These are phyloP conservation scores for Dactylellina parvicollis DNA, from an alignment of 2,329 filamentous ascomycete species.

Conservation along the genomic window DNA sequence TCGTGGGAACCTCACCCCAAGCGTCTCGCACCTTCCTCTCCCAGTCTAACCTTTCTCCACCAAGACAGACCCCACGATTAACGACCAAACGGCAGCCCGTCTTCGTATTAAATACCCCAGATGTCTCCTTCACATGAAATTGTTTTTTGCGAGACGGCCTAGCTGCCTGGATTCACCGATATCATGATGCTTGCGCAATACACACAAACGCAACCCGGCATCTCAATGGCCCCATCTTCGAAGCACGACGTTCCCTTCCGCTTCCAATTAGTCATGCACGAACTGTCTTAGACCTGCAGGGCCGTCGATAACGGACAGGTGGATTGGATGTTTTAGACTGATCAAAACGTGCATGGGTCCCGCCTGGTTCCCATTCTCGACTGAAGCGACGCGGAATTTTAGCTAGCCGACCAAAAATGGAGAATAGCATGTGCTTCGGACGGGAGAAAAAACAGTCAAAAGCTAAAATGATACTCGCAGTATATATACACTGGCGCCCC, in stretches of 20 bases:
- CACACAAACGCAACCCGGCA: slow-evolving; percentile 12
- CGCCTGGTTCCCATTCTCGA: neutral
- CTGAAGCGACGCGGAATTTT: slow-evolving; percentile 47
- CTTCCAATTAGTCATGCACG: neutral
- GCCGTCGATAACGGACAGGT: slow-evolving; percentile 12
- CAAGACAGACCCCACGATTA: slow-evolving; percentile 15
- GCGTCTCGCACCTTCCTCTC: slow-evolving; percentile 42
- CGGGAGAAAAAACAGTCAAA: neutral
- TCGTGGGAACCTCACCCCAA: neutral
- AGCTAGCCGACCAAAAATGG: slow-evolving; percentile 23
- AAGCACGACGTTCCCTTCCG: too few species aligned
- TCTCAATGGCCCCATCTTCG: too few species aligned
- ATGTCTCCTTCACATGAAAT: slow-evolving; percentile 40
- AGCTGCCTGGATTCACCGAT: neutral
- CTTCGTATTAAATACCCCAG: slow-evolving; percentile 19
- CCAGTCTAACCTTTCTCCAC: slow-evolving; percentile 29
- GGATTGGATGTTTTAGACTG: neutral
- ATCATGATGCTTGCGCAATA: neutral
- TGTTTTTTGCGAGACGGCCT: slow-evolving; percentile 7
- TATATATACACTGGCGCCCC: slow-evolving; percentile 26
- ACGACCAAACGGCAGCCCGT: neutral
- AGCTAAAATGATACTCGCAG: neutral
- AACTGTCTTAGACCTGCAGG: slow-evolving; percentile 45
- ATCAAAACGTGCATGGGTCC: slow-evolving; percentile 12
- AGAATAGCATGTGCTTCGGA: slow-evolving; percentile 49